Percentiles rank a stretch among this genome's conserved stretches.
phyloP scores from a whole-genome alignment of 2,329 filamentous ascomycete genomes.

The Aspergillus chevalieri region DNA sequence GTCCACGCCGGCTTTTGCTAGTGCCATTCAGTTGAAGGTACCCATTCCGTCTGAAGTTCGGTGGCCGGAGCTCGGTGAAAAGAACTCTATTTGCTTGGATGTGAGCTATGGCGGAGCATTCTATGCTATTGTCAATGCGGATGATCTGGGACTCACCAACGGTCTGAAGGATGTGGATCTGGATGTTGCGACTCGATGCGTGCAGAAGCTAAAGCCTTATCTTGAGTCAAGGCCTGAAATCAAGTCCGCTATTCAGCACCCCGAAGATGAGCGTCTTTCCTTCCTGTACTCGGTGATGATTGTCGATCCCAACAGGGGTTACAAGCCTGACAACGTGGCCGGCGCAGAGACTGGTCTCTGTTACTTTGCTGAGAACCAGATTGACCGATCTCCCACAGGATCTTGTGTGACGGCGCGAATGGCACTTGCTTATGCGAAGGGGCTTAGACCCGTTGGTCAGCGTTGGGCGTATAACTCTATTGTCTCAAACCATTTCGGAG shows the following conservation, averaged over 20 bases:
- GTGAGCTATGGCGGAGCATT: slow-evolving; percentile 43
- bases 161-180: slow-evolving; percentile 25
- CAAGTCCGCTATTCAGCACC: slow-evolving; percentile 18
- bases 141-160: slow-evolving; percentile 35
- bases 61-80: slow-evolving; percentile 35
- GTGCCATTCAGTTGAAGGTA: slow-evolving; percentile 26
- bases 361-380: slow-evolving; percentile 42
- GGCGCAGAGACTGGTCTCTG: slow-evolving; percentile 40
- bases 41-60: slow-evolving; percentile 20
- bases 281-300: slow-evolving; percentile 41
- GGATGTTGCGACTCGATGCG: slow-evolving; percentile 23
- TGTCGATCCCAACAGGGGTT: slow-evolving; percentile 21
- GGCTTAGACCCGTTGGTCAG: slow-evolving; percentile 13
- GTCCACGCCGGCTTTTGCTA: slow-evolving; percentile 39
- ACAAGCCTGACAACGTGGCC: slow-evolving; percentile 7
- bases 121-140: slow-evolving; percentile 34
- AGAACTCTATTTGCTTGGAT: slow-evolving; percentile 24
- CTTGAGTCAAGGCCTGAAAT: slow-evolving; percentile 15
- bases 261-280: slow-evolving; percentile 26
- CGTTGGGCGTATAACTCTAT: slow-evolving; percentile 33
- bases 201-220: slow-evolving; percentile 11
- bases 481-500: slow-evolving; percentile 24
- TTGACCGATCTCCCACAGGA: slow-evolving; percentile 41
- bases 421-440: slow-evolving; percentile 31
- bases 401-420: slow-evolving; percentile 33